Percentiles rank a stretch among this genome's conserved stretches.
phyloP scores from a whole-genome alignment of 2,329 filamentous ascomycete species.

The Colletotrichum echinochloae region DNA sequence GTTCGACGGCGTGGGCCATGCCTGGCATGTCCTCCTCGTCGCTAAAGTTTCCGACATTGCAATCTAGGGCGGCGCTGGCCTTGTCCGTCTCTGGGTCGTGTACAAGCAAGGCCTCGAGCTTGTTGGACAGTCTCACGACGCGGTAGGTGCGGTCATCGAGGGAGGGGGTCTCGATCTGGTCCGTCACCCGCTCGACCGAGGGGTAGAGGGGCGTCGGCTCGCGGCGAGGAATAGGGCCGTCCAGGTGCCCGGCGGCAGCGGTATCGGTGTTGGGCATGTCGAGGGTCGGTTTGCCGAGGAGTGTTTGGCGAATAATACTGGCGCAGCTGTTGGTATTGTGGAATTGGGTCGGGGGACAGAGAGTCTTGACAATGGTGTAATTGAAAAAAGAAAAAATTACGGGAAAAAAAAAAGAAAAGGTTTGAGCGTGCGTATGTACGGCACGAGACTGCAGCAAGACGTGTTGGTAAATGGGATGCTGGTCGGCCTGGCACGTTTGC shows the following conservation, averaged over 20 bases:
- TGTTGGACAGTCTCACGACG: conserved; percentile 85
- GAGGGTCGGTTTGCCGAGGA: conserved; percentile 14
- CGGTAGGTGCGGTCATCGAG: conserved; percentile 90
- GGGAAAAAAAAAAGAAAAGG: background rate
- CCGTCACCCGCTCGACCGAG: conserved; percentile 64
- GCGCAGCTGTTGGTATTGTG: background rate
- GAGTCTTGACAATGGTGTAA: background rate
- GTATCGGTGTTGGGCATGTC: conserved; percentile 44
- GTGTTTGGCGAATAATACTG: conserved; percentile 1
- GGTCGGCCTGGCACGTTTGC: conserved; percentile 28
- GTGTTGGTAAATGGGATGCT: conserved; percentile 28
- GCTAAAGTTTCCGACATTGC: conserved; percentile 96
- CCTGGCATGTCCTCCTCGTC: conserved; percentile 92
- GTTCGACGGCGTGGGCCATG: conserved; percentile 96
- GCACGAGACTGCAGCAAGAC: conserved; percentile 35
- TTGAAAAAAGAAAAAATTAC: background rate
- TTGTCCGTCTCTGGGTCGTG: conserved; percentile 97
- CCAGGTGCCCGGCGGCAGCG: conserved; percentile 34
- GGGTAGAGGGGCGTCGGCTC: conserved; percentile 47
- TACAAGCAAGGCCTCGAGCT: conserved; percentile 90
- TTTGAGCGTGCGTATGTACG: conserved; percentile 18
- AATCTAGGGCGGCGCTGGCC: conserved; percentile 93
- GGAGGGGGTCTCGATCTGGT: conserved; percentile 83
- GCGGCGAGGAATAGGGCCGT: conserved; percentile 44
- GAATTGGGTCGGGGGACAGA: conserved; percentile 1